Conservation (phyloP, 495 filamentous ascomycete species). For the Xylaria telfairii region DNA sequence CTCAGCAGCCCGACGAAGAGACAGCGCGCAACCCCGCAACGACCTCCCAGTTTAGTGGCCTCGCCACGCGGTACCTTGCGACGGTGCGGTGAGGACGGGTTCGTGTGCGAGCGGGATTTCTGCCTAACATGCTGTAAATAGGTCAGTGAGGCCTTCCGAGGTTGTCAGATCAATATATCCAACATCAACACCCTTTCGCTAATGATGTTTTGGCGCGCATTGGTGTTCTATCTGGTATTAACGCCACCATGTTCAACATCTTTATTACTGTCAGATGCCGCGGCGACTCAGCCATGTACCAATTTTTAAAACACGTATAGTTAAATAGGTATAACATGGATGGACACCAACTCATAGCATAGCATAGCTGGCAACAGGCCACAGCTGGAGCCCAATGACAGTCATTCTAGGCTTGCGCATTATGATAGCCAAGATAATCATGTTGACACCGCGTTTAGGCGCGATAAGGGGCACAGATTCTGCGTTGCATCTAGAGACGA, state of each 20-base stretch:
- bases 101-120: slow-evolving; percentile 53
- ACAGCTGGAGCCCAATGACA: neutral
- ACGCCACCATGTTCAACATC: neutral
- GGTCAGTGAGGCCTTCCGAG: neutral
- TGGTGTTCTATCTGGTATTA: neutral
- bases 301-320: neutral
- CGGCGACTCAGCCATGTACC: neutral
- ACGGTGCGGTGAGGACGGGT: slow-evolving; percentile 55
- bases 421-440: neutral
- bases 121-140: slow-evolving; percentile 53
- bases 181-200: neutral
- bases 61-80: slow-evolving; percentile 52
- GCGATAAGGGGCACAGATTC: neutral
- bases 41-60: slow-evolving; percentile 33
- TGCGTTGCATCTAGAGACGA: neutral
- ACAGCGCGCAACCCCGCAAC: neutral
- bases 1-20: slow-evolving; percentile 24
- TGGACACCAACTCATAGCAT: neutral
- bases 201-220: neutral
- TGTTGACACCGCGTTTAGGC: neutral
- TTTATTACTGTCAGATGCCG: neutral
- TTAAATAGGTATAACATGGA: neutral
- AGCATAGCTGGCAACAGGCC: neutral
- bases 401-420: neutral
- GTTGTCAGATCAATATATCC: neutral